A percentile compares a stretch with the other conserved stretches of the same genome.
Evolutionary conservation across 768 basidiomycete genomes (phyloP).

Genomic region (Cystofilobasidium ferigula): DNA sequence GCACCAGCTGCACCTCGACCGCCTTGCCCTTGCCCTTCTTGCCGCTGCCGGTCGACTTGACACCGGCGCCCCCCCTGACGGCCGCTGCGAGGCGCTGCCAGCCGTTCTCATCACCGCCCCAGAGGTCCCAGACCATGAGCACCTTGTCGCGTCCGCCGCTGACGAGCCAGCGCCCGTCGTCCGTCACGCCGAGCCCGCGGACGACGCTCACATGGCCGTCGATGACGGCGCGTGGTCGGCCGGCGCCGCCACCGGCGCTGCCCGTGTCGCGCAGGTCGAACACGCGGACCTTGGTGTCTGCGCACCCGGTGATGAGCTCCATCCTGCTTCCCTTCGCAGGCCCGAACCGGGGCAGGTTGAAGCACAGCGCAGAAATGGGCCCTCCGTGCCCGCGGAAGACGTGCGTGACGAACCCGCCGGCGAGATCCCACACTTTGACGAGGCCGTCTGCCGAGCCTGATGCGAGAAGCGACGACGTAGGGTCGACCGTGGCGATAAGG

Average conservation of each 20-base stretch:
- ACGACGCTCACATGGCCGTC: constrained; percentile 95
- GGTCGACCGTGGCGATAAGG: constrained; percentile 59
- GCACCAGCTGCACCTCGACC: constrained; percentile 46
- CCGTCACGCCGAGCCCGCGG: constrained; percentile 70
- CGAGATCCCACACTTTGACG: constrained; percentile 92
- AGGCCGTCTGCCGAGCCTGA: constrained; percentile 93
- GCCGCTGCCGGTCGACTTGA: too few species aligned
- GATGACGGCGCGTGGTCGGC: constrained; percentile 60
- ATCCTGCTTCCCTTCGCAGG: constrained; percentile 42
- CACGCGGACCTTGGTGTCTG: constrained; percentile 82
- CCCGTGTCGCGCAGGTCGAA: constrained; percentile 75
- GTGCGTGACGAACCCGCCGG: constrained; percentile 80
- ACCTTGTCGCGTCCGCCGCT: constrained; percentile 90
- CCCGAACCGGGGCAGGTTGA: constrained; percentile 55
- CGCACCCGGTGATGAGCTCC: constrained; percentile 79
- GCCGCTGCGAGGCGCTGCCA: constrained; percentile 40
- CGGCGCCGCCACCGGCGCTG: constrained; percentile 46
- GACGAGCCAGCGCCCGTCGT: constrained; percentile 78
- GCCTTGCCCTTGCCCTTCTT: constrained; percentile 36
- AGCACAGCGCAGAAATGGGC: constrained; percentile 81
- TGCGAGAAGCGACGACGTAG: constrained; percentile 61
- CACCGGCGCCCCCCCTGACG: constrained; percentile 46
- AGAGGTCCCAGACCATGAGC: constrained; percentile 81
- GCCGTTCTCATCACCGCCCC: constrained; percentile 31
- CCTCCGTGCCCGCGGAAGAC: constrained; percentile 94